A percentile compares a stretch with the other conserved stretches of the same genome.
These are phyloP conservation scores for Cyberlindnera amylophila DNA, from an alignment of 805 yeast genomes.

Conservation along the genomic window DNA sequence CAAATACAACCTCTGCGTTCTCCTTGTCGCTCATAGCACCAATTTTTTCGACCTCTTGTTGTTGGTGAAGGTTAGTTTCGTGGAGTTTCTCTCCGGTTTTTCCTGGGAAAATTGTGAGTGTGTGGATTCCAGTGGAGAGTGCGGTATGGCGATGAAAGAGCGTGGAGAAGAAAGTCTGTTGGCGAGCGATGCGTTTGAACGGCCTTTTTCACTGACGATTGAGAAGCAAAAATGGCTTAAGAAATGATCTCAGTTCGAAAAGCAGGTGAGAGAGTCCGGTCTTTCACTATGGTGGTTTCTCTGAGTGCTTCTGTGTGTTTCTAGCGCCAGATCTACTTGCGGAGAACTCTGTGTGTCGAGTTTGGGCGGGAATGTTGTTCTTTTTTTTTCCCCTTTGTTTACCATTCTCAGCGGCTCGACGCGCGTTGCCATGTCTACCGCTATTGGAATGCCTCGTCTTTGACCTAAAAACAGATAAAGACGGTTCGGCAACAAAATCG, in stretches of 20 bases:
- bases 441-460: background rate
- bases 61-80: background rate
- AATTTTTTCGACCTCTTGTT: background rate
- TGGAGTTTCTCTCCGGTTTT: background rate
- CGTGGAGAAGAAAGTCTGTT: too few relatives aligned
- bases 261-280: too few relatives aligned
- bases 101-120: background rate
- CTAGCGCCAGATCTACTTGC: background rate
- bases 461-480: background rate
- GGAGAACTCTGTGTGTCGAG: background rate
- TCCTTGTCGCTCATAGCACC: slow-evolving; percentile 13
- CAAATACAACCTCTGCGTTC: slow-evolving; percentile 4
- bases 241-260: too few relatives aligned
- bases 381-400: slow-evolving; percentile 8
- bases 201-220: too few relatives aligned
- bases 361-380: background rate
- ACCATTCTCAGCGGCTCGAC: slow-evolving; percentile 8
- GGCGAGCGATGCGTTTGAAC: too few relatives aligned
- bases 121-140: background rate
- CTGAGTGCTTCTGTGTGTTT: too few relatives aligned
- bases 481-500: background rate
- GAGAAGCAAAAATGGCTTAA: too few relatives aligned
- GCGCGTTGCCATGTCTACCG: background rate
- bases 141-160: background rate
- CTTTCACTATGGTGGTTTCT: too few relatives aligned